Conservation (phyloP, 768 basidiomycete genomes). For the Pulveroboletus sp. region DNA sequence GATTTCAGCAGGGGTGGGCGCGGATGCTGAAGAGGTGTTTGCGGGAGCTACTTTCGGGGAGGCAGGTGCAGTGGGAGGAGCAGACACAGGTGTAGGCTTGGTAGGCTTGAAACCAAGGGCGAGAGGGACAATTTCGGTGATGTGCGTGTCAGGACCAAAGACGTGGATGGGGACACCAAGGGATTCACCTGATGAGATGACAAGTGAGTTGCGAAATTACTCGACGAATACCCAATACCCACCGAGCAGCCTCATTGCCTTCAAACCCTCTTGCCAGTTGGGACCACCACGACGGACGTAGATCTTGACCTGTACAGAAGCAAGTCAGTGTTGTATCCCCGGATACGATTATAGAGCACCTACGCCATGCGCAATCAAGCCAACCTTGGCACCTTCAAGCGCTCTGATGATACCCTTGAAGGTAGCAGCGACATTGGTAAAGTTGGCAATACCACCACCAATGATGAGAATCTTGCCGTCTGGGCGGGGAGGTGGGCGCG, state of each 20-base stretch:
- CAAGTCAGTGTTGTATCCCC: neutral
- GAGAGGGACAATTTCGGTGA: conserved; percentile 97
- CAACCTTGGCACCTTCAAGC: conserved; percentile 87
- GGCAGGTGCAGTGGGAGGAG: conserved; percentile 48
- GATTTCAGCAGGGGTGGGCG: conserved; percentile 45
- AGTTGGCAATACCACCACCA: conserved; percentile 99
- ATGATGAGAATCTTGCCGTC: conserved; percentile 99
- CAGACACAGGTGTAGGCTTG: conserved; percentile 30
- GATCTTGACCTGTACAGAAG: conserved; percentile 77
- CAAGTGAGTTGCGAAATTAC: neutral
- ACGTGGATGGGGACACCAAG: conserved; percentile 97
- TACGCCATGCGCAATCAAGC: conserved; percentile 55
- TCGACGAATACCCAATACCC: conserved; percentile 4
- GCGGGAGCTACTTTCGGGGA: conserved; percentile 31
- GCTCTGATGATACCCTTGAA: conserved; percentile 99
- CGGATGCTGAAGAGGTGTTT: conserved; percentile 32
- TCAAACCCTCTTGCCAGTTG: conserved; percentile 98
- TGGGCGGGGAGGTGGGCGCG: conserved; percentile 76
- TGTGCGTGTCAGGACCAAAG: conserved; percentile 97
- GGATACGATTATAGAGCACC: neutral
- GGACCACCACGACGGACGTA: conserved; percentile 98
- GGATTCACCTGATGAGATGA: conserved; percentile 57
- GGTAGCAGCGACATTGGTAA: conserved; percentile 98
- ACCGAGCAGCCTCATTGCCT: conserved; percentile 95
- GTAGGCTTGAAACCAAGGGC: conserved; percentile 73